Percentiles rank a stretch among this genome's conserved stretches.
phyloP scores from a whole-genome alignment of 129 eudicot species.

The Deinandra increscens region DNA sequence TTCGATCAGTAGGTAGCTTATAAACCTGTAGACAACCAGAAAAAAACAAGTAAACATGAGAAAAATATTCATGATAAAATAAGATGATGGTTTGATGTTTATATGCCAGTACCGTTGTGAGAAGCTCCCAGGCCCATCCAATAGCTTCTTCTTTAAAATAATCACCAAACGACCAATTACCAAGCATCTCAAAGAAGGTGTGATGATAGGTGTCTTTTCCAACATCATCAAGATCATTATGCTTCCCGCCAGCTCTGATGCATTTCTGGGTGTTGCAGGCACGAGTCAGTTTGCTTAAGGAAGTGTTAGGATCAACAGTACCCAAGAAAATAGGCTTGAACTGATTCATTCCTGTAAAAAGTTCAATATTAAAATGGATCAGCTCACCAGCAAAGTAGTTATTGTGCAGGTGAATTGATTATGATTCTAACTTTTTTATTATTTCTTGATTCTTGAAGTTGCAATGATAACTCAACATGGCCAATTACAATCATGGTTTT shows the following conservation, averaged over 20 bases:
- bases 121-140: conserved; percentile 94
- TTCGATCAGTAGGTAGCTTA: conserved; percentile 66
- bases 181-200: conserved; percentile 94
- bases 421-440: neutral
- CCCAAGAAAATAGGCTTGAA: conserved; percentile 94
- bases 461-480: too few relatives aligned
- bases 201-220: conserved; percentile 99
- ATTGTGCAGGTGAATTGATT: neutral
- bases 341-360: conserved; percentile 85
- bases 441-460: neutral
- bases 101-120: conserved; percentile 53
- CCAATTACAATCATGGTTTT: too few relatives aligned
- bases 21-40: conserved; percentile 53
- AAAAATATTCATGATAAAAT: neutral
- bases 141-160: conserved; percentile 82
- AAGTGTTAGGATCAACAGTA: conserved; percentile 77
- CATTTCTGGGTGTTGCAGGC: conserved; percentile 97
- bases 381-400: neutral
- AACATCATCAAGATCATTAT: conserved; percentile 96
- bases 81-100: neutral
- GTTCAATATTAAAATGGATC: conserved; percentile 27
- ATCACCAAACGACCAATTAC: conserved; percentile 98
- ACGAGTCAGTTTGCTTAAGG: conserved; percentile 75
- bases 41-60: conserved; percentile 7
- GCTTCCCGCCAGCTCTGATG: conserved; percentile 95